Evolutionary conservation across 1,284 basidiomycete genomes (phyloP).

Genomic region (Ustilago loliicola): DNA sequence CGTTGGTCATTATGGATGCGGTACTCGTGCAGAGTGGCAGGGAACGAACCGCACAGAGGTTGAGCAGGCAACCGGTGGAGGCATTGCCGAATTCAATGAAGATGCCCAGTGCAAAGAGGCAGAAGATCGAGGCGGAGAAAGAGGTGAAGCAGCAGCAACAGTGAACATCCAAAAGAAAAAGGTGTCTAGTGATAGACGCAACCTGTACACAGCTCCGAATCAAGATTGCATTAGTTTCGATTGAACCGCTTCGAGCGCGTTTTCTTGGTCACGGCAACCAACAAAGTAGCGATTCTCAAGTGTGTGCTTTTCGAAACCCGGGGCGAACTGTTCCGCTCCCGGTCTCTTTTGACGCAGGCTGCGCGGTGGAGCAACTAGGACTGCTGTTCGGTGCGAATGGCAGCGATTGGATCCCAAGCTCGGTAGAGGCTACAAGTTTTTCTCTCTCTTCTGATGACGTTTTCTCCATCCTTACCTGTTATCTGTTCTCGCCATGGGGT

Average conservation of each 20-base stretch:
- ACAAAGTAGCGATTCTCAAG: too few relatives aligned
- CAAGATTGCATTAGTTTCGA: too few relatives aligned
- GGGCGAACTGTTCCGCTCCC: too few relatives aligned
- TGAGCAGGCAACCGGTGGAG: slow-evolving; percentile 44
- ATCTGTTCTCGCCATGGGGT: slow-evolving; percentile 51
- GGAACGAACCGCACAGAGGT: slow-evolving; percentile 29
- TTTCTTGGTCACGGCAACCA: too few relatives aligned
- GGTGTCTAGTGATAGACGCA: too few relatives aligned
- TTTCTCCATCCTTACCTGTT: slow-evolving; percentile 14
- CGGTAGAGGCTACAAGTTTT: slow-evolving; percentile 53
- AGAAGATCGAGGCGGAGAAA: slow-evolving; percentile 12
- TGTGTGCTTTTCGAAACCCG: too few relatives aligned
- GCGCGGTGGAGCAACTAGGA: too few relatives aligned
- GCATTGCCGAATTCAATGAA: slow-evolving; percentile 65
- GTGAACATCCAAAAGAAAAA: too few relatives aligned
- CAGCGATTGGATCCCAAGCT: slow-evolving; percentile 58
- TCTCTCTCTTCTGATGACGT: slow-evolving; percentile 51
- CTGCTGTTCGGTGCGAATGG: slow-evolving; percentile 14
- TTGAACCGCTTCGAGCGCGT: too few relatives aligned
- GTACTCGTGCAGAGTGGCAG: slow-evolving; percentile 64
- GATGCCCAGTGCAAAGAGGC: slow-evolving; percentile 42
- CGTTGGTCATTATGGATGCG: slow-evolving; percentile 90
- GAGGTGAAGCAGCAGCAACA: not conserved
- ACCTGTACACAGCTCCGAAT: too few relatives aligned
- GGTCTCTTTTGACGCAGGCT: too few relatives aligned